Conservation (phyloP, 805 yeast genomes). For the Hagleromyces aurorensis region DNA sequence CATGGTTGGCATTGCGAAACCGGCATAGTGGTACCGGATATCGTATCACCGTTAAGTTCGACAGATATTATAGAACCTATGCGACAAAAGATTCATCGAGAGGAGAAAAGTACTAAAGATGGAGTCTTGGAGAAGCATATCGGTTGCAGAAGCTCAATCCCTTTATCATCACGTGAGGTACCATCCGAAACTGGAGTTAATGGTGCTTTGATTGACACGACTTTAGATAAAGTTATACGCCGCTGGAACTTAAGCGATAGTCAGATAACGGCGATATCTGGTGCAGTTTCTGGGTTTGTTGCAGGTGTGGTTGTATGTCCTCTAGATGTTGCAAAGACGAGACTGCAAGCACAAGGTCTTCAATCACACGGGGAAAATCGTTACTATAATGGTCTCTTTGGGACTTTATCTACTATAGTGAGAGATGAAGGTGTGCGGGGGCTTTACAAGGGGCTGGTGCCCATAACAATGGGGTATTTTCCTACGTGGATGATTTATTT, state of each 20-base stretch:
- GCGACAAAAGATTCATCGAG: no score
- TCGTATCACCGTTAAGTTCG: conserved; percentile 15
- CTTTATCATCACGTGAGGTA: conserved; percentile 1
- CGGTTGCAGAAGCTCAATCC: no score
- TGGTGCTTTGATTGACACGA: no score
- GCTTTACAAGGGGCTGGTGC: conserved; percentile 81
- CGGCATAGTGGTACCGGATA: conserved; percentile 18
- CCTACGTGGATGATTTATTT: conserved; percentile 98
- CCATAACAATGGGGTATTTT: conserved; percentile 88
- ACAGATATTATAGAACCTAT: conserved; percentile 19
- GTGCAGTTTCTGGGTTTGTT: conserved; percentile 88
- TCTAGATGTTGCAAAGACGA: conserved; percentile 88
- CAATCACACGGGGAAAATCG: conserved; percentile 19
- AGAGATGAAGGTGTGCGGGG: conserved; percentile 78
- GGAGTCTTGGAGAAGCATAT: no score
- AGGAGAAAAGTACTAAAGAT: no score
- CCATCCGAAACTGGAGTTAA: background rate
- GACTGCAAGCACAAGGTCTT: conserved; percentile 87
- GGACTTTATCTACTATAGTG: conserved; percentile 58
- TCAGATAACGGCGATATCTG: conserved; percentile 71
- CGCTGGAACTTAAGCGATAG: conserved; percentile 33
- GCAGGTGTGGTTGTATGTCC: conserved; percentile 93
- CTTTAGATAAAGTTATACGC: no score
- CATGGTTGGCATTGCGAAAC: no score
- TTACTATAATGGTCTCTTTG: conserved; percentile 51